Percentiles rank a stretch among this genome's conserved stretches.
Evolutionary conservation across 768 basidiomycete species (phyloP).

Genomic region (Russula vinacea): DNA sequence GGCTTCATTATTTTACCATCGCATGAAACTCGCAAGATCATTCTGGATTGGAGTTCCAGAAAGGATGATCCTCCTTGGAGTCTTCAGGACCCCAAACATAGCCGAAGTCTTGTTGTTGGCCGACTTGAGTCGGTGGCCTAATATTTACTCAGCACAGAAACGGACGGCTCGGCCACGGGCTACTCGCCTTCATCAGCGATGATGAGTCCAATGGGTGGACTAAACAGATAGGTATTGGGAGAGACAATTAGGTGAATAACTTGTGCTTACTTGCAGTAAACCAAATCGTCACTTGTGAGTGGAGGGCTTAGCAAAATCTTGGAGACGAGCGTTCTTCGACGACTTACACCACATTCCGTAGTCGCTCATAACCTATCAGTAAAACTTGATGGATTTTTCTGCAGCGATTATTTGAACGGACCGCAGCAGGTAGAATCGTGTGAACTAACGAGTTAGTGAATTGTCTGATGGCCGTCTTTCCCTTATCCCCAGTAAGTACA

Average conservation of each 20-base stretch:
- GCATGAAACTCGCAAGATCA: conserved; percentile 91
- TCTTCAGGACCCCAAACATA: conserved; percentile 77
- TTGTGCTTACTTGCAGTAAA: conserved; percentile 59
- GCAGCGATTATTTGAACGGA: conserved; percentile 12
- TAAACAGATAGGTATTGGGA: conserved; percentile 33
- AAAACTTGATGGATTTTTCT: conserved; percentile 81
- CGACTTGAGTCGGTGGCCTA: conserved; percentile 90
- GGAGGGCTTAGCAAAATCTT: conserved; percentile 5
- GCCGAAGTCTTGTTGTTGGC: conserved; percentile 85
- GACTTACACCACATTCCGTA: conserved; percentile 72
- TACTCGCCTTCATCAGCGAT: conserved; percentile 89
- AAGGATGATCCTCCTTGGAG: conserved; percentile 77
- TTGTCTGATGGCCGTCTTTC: conserved; percentile 54
- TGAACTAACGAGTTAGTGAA: conserved; percentile 69
- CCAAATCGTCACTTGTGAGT: conserved; percentile 48
- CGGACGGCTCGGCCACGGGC: background rate
- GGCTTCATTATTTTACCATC: conserved; percentile 60
- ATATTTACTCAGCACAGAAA: conserved; percentile 6
- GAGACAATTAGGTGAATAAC: background rate
- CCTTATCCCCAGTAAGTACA: conserved; percentile 59
- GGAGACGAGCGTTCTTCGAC: conserved; percentile 12
- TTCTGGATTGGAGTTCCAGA: conserved; percentile 98
- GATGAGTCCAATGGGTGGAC: conserved; percentile 89
- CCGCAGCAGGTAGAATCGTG: background rate
- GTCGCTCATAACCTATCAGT: conserved; percentile 91